Evolutionary conservation across 2,329 filamentous ascomycete genomes (phyloP).

Genomic region (Fusarium dlaminii): DNA sequence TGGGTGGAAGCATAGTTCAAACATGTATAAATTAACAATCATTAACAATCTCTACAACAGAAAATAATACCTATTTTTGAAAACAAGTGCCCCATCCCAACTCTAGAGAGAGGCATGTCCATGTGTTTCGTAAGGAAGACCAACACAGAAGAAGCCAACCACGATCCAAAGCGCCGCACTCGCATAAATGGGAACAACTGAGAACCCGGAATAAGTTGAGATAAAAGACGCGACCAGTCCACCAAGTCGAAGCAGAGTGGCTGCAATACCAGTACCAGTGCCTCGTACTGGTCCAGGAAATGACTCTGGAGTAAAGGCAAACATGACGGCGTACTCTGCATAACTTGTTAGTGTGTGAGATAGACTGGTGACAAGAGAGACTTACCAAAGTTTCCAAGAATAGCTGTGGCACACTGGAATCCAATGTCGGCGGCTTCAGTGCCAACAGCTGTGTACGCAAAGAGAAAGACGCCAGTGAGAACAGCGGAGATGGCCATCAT

Average conservation of each 20-base stretch:
- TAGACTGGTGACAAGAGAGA: neutral
- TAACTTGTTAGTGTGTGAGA: neutral
- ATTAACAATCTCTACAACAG: too few relatives aligned
- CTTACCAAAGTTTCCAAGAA: neutral
- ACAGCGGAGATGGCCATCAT: neutral
- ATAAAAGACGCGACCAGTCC: conserved; percentile 56
- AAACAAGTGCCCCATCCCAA: rapidly evolving
- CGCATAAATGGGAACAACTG: conserved; percentile 54
- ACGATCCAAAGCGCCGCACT: conserved; percentile 56
- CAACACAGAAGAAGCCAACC: conserved; percentile 53
- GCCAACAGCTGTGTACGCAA: conserved; percentile 19
- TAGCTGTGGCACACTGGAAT: neutral
- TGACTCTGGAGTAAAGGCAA: conserved; percentile 57
- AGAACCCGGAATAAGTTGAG: conserved; percentile 54
- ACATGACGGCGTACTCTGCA: conserved; percentile 2
- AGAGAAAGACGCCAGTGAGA: conserved; percentile 33
- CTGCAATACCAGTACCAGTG: conserved; percentile 59
- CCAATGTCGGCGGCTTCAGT: neutral
- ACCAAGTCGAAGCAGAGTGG: conserved; percentile 48
- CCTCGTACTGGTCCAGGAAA: conserved; percentile 64
- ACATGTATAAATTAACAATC: neutral
- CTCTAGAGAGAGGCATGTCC: neutral
- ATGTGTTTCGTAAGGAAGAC: conserved; percentile 54
- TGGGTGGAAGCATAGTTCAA: rapidly evolving
- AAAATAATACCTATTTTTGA: rapidly evolving